These are phyloP conservation scores for Pichia nakasei DNA, from an alignment of 805 yeast genomes.

Conservation along the genomic window DNA sequence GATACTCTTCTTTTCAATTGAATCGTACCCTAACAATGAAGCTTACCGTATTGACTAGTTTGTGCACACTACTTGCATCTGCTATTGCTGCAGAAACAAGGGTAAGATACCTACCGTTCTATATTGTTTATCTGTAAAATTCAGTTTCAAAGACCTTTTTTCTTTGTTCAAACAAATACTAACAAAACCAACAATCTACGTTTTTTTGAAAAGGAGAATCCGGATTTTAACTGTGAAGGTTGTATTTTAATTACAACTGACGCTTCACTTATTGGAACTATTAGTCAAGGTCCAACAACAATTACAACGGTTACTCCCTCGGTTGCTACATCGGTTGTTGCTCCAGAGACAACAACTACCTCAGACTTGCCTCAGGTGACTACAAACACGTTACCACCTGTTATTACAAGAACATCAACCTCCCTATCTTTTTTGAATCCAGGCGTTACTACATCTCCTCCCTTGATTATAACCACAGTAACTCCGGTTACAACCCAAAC, in stretches of 20 bases:
- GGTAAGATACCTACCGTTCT: background rate
- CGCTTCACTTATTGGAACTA: conserved; percentile 18
- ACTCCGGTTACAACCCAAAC: background rate
- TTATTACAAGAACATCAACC: background rate
- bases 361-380: background rate
- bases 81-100: background rate
- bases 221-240: conserved; percentile 22
- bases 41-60: background rate
- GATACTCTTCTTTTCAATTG: too few species aligned
- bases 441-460: background rate
- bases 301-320: conserved; percentile 9
- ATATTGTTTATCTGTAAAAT: too few species aligned
- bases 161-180: background rate
- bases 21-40: background rate
- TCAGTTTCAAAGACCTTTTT: too few species aligned
- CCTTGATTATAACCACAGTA: background rate
- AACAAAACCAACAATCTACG: background rate
- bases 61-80: background rate
- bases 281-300: conserved; percentile 8
- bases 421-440: background rate
- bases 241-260: conserved; percentile 23
- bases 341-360: background rate
- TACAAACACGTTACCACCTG: background rate
- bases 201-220: conserved; percentile 14
- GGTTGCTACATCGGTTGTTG: conserved; percentile 7